Percentiles rank a stretch among this genome's conserved stretches.
Evolutionary conservation across 371 early-diverging fungal species (phyloP).

Genomic region (Rhizomucor miehei): DNA sequence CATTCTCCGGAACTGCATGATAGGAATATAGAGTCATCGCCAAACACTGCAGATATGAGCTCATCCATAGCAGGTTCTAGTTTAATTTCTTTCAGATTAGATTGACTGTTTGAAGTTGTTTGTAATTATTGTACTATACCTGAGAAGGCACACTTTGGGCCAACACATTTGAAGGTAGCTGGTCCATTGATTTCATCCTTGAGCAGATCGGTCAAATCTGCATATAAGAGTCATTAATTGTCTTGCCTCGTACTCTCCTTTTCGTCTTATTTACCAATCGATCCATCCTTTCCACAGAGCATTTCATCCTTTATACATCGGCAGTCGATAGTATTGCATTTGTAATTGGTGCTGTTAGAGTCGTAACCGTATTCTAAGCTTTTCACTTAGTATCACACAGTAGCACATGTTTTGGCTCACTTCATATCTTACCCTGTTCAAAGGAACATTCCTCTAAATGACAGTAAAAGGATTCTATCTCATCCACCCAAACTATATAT

Average conservation of each 20-base stretch:
- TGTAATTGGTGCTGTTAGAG: constrained; percentile 50
- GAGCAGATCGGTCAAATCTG: constrained; percentile 70
- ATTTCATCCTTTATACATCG: constrained; percentile 71
- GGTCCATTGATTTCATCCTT: constrained; percentile 75
- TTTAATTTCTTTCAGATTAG: no score
- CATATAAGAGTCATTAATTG: neutral
- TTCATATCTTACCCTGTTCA: constrained; percentile 38
- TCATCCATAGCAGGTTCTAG: constrained; percentile 76
- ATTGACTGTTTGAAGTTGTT: no score
- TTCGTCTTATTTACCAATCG: constrained; percentile 48
- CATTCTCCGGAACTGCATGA: constrained; percentile 81
- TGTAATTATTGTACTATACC: no score
- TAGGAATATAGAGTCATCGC: constrained; percentile 72
- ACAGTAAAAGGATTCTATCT: constrained; percentile 78
- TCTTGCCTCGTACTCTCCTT: neutral
- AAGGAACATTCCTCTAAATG: constrained; percentile 64
- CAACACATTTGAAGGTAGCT: constrained; percentile 64
- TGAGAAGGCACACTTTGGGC: constrained; percentile 63
- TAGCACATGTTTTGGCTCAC: neutral
- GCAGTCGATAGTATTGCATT: constrained; percentile 68
- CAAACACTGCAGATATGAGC: constrained; percentile 68
- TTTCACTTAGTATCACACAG: neutral
- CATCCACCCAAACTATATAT: constrained; percentile 69
- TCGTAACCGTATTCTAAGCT: constrained; percentile 43
- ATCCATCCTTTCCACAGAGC: constrained; percentile 77